Base-by-base conservation (phyloP, 441 rosid species). In the Isatis lusitanica region DNA sequence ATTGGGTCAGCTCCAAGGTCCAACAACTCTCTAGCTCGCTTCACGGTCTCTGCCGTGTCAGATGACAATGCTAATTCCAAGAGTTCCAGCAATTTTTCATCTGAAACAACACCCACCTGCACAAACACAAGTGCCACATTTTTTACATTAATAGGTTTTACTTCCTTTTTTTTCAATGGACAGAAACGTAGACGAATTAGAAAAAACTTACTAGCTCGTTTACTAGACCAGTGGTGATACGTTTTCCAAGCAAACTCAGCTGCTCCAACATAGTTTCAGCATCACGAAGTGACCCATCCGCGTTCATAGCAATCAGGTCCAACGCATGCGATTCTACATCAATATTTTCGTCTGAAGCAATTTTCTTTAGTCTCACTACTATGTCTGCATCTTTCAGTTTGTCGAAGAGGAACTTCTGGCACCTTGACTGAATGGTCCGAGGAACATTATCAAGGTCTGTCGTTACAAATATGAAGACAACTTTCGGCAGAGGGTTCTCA, bases 221-320 rank as follows among this genome's bases (percentile, higher is more conserved):
- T 15, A 95, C 97, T 73, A 95, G 88, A 61, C 88, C 79, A 48
- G 92, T 71, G 16, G 97, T 90, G 74, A 95, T 93, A 75, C 84
- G 86, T 82, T 92, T 93, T 62, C 99, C 99, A 26, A 95, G 81
- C 81, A 95, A 83, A 81, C 97, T 93, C 81, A 95, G 77, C 83
- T 95, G 99, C 76, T 95, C 99, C 75, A 95, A 78, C 97, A 95
- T 91, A 39, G 97, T 91, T 83, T 95, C 99, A 33, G 99, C 98
- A 81, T 95, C 99, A 61, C 95, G 95, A 73, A 95, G 97, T 12
- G 99, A 95, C 48, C 99, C 99, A 77, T 93, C 98, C 16, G 97
- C 94, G 74, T 87, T 95, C 77, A 87, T 60, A 79, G 99, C 92
- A 81, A 95, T 93, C 81, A 95, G 80, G 64, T 95, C 93, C 80